A percentile compares a stretch with the other conserved stretches of the same genome.
Conservation (phyloP, 176 grass and related monocot genomes). For the Guadua angustifolia region DNA sequence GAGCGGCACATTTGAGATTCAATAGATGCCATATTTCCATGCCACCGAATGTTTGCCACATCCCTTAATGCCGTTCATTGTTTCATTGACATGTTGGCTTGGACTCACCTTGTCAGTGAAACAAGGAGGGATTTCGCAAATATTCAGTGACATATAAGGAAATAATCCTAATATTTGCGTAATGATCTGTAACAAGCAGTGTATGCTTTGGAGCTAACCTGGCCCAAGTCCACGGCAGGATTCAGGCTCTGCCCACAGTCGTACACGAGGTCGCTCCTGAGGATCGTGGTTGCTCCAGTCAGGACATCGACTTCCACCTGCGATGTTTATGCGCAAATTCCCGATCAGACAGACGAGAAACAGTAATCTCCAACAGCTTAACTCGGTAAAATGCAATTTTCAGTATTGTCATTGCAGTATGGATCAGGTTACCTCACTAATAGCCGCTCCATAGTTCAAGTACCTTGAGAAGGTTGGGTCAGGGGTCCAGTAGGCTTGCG, state of each 20-base stretch:
- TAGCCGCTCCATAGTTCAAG: slow-evolving; percentile 80
- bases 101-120: not conserved
- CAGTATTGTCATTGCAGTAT: not conserved
- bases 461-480: slow-evolving; percentile 49
- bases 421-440: slow-evolving; percentile 63
- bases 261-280: slow-evolving; percentile 72
- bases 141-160: not conserved
- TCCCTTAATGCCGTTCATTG: too few relatives aligned
- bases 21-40: too few relatives aligned
- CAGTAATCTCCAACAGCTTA: not conserved
- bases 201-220: slow-evolving; percentile 44
- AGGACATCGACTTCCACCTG: slow-evolving; percentile 81
- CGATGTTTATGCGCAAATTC: slow-evolving; percentile 16
- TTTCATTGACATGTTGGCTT: not conserved
- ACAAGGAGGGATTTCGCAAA: not conserved
- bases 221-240: slow-evolving; percentile 83
- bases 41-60: too few relatives aligned
- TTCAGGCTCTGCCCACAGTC: slow-evolving; percentile 88
- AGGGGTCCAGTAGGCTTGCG: slow-evolving; percentile 62
- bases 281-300: slow-evolving; percentile 72
- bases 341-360: not conserved
- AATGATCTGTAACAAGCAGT: not conserved
- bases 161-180: not conserved
- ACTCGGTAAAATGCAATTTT: not conserved
- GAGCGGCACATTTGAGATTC: not conserved